phyloP scores from a whole-genome alignment of 352 stramenopile genomes.

The Phytophthora citrophthora region DNA sequence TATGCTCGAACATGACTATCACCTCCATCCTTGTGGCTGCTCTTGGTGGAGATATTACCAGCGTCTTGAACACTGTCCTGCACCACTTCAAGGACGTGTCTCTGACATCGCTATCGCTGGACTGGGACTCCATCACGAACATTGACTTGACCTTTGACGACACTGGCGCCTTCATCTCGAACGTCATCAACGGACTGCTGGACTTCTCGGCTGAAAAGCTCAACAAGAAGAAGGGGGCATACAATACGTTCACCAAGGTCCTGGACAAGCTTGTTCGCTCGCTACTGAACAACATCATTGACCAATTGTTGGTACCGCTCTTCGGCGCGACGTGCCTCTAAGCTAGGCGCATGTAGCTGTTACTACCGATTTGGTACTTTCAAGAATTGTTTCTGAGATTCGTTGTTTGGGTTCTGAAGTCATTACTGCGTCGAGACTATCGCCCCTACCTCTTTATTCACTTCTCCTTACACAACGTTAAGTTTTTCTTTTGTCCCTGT shows the following conservation, averaged over 20 bases:
- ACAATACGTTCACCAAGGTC: constrained; percentile 55
- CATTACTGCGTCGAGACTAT: too few relatives aligned
- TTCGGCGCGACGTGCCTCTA: constrained; percentile 57
- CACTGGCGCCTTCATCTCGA: constrained; percentile 46
- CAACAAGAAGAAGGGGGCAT: constrained; percentile 70
- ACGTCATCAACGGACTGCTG: constrained; percentile 57
- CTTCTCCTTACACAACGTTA: too few relatives aligned
- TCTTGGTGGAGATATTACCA: constrained; percentile 39
- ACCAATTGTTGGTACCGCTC: constrained; percentile 38
- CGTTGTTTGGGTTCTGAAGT: background rate
- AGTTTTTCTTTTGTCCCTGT: too few relatives aligned
- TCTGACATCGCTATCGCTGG: constrained; percentile 37
- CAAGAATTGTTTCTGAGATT: background rate
- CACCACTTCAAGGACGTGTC: constrained; percentile 41
- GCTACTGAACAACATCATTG: constrained; percentile 58
- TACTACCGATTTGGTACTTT: constrained; percentile 2
- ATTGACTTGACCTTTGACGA: constrained; percentile 55
- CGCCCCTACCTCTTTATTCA: too few relatives aligned
- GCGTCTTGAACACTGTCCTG: constrained; percentile 42
- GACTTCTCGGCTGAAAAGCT: constrained; percentile 53
- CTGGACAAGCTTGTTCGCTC: constrained; percentile 51
- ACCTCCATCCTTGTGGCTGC: constrained; percentile 48
- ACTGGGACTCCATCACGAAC: constrained; percentile 55
- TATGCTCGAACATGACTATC: constrained; percentile 56
- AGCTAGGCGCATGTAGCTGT: background rate